Conservation (phyloP, 2,329 filamentous ascomycete genomes). For the Arthroderma sp. region DNA sequence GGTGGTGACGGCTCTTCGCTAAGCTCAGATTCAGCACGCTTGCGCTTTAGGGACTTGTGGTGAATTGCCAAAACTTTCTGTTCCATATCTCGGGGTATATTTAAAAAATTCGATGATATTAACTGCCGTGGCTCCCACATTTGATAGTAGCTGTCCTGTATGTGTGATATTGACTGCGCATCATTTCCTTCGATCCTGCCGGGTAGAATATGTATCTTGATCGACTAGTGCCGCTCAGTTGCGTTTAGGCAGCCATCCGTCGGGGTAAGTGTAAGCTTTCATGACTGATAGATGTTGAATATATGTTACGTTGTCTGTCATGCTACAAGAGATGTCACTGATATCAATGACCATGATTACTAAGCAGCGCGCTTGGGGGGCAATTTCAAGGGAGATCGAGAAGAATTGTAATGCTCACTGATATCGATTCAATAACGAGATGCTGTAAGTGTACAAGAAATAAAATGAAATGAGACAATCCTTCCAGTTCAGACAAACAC, state of each 20-base stretch:
- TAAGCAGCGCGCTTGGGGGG: not conserved
- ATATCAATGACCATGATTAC: not conserved
- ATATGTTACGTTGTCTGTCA: not conserved
- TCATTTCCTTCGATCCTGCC: not conserved
- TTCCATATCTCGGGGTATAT: slow-evolving; percentile 14
- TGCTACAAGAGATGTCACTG: not conserved
- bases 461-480: slow-evolving; percentile 7
- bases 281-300: not conserved
- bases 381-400: not conserved
- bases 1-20: slow-evolving; percentile 25
- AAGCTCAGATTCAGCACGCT: slow-evolving; percentile 25
- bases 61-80: slow-evolving; percentile 17
- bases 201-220: not conserved
- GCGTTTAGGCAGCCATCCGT: not conserved
- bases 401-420: not conserved
- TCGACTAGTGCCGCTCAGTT: not conserved
- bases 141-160: not conserved
- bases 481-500: slow-evolving; percentile 1
- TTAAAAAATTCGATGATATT: not conserved
- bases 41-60: slow-evolving; percentile 26
- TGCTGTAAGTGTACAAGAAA: slow-evolving; percentile 1
- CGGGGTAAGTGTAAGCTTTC: not conserved
- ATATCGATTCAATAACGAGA: not conserved
- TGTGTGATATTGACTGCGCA: not conserved
- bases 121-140: not conserved